phyloP scores from a whole-genome alignment of 768 basidiomycete genomes.

The Trametes meyenii region DNA sequence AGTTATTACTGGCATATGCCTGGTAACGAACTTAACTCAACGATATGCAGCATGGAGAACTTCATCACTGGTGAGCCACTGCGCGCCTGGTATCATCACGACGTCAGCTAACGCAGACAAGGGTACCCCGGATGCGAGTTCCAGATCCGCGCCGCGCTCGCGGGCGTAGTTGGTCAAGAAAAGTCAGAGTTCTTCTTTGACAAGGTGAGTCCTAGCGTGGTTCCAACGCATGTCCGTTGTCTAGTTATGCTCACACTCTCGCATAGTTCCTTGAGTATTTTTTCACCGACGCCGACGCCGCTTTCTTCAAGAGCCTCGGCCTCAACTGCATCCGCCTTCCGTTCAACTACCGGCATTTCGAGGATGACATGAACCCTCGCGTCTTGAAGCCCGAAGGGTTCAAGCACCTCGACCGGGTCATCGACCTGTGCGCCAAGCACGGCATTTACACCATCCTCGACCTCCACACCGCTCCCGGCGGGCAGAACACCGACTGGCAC shows the following conservation, averaged over 20 bases:
- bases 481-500: slow-evolving; percentile 82
- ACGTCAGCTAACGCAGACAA: background rate
- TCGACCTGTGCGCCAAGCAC: slow-evolving; percentile 71
- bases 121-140: slow-evolving; percentile 78
- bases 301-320: slow-evolving; percentile 76
- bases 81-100: background rate
- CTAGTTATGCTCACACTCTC: slow-evolving; percentile 26
- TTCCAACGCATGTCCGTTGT: slow-evolving; percentile 31
- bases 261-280: slow-evolving; percentile 79
- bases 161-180: slow-evolving; percentile 61
- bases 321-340: slow-evolving; percentile 79
- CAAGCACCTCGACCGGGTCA: slow-evolving; percentile 82
- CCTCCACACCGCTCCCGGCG: slow-evolving; percentile 73
- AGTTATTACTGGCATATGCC: background rate
- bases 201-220: slow-evolving; percentile 49
- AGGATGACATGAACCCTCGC: slow-evolving; percentile 80
- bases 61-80: slow-evolving; percentile 60
- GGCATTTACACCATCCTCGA: slow-evolving; percentile 84
- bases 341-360: slow-evolving; percentile 76
- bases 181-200: slow-evolving; percentile 84
- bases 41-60: slow-evolving; percentile 64
- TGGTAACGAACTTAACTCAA: background rate
- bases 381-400: slow-evolving; percentile 75
- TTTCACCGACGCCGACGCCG: slow-evolving; percentile 75
- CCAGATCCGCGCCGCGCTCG: slow-evolving; percentile 74